Conservation (phyloP, 192 early-diverging fungal genomes). For the Backusella tarrabulga region DNA sequence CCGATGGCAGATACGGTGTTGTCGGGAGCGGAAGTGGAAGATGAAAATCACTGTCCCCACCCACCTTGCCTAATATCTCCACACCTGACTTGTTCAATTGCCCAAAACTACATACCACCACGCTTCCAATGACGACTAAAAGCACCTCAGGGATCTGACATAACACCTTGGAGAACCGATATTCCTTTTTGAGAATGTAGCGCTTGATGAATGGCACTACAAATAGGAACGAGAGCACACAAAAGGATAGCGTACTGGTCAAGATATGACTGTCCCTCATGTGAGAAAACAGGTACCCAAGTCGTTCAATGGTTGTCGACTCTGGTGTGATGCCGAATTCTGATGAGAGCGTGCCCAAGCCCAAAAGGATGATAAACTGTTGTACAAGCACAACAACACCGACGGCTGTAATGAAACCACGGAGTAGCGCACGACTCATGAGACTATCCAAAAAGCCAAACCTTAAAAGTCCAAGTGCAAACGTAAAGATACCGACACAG, state of each 20-base stretch:
- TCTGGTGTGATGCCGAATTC: constrained; percentile 47
- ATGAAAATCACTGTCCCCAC: constrained; percentile 35
- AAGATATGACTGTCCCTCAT: constrained; percentile 55
- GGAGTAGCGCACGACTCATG: constrained; percentile 82
- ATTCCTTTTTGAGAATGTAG: background rate
- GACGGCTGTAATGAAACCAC: constrained; percentile 92
- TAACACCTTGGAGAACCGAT: background rate
- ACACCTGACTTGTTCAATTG: constrained; percentile 69
- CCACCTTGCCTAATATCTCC: constrained; percentile 70
- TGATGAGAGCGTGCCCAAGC: constrained; percentile 39
- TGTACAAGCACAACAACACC: constrained; percentile 90
- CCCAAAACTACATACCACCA: constrained; percentile 54
- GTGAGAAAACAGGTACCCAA: constrained; percentile 62
- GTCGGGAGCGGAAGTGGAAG: constrained; percentile 48
- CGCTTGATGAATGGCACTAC: constrained; percentile 62
- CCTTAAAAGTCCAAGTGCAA: constrained; percentile 89
- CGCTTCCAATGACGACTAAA: constrained; percentile 74
- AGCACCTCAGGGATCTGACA: constrained; percentile 80
- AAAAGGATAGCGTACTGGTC: constrained; percentile 69
- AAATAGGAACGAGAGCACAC: constrained; percentile 49
- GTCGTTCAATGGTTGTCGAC: constrained; percentile 74
- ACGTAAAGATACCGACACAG: constrained; percentile 83
- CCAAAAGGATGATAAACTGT: constrained; percentile 74
- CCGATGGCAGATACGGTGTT: constrained; percentile 54
- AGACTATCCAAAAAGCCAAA: constrained; percentile 95